phyloP scores from a whole-genome alignment of 495 filamentous ascomycete genomes.

The Trichoderma reesei region DNA sequence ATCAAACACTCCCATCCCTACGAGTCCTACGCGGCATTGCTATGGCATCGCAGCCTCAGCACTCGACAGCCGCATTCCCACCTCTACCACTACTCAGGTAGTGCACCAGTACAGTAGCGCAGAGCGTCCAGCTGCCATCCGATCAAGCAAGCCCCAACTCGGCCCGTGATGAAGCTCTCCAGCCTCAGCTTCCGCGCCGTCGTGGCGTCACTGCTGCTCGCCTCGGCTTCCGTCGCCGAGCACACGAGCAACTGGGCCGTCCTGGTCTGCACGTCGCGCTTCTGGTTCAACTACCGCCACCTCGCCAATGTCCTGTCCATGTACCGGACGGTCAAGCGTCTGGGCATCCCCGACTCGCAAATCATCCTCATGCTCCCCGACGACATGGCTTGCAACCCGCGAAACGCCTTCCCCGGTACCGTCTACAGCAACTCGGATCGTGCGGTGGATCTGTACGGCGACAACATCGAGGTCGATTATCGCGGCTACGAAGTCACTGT shows the following conservation, averaged over 20 bases:
- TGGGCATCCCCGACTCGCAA: constrained; percentile 96
- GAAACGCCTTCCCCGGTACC: constrained; percentile 93
- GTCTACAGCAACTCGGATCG: constrained; percentile 98
- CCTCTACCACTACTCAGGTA: too few relatives aligned
- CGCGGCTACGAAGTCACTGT: constrained; percentile 97
- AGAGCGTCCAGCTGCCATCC: not conserved
- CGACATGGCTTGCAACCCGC: constrained; percentile 98
- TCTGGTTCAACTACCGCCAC: constrained; percentile 99
- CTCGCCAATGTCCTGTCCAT: constrained; percentile 95
- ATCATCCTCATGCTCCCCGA: constrained; percentile 99
- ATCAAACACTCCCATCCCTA: not conserved
- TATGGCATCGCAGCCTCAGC: not conserved
- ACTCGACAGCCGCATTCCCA: too few relatives aligned
- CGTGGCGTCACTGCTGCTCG: constrained; percentile 33
- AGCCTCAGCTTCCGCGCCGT: constrained; percentile 32
- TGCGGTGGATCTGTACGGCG: constrained; percentile 89
- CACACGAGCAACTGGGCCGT: constrained; percentile 99
- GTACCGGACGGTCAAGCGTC: constrained; percentile 95
- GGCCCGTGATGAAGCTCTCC: constrained; percentile 30
- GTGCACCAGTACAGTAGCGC: too few relatives aligned
- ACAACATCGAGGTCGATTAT: constrained; percentile 99
- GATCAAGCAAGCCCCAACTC: not conserved
- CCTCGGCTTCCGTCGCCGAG: constrained; percentile 43
- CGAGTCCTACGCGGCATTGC: not conserved
- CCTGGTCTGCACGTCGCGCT: constrained; percentile 93